Conservation (phyloP, 2,329 filamentous ascomycete species). For the Seiridium cupressi region DNA sequence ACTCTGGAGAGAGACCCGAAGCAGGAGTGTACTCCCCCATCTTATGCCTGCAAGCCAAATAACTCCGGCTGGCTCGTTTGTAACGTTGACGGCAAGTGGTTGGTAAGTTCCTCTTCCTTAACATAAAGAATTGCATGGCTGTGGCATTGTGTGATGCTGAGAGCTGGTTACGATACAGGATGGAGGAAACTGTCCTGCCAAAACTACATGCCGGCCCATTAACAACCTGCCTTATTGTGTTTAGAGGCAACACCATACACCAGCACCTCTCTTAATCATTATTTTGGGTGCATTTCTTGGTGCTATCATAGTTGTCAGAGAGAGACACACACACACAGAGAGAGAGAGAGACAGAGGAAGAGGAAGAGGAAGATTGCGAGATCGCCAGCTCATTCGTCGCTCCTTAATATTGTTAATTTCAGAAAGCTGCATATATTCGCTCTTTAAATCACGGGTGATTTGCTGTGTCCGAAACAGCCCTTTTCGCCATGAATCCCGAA, state of each 20-base stretch:
- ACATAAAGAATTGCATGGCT: not conserved
- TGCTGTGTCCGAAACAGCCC: too few relatives aligned
- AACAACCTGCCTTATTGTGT: conserved; percentile 28
- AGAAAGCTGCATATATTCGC: too few relatives aligned
- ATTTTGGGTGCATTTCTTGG: not conserved
- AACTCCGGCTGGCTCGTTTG: conserved; percentile 27
- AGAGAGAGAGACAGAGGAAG: too few relatives aligned
- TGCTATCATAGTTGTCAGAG: too few relatives aligned
- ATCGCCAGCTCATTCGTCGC: too few relatives aligned
- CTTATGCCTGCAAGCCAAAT: conserved; percentile 25
- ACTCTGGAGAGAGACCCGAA: not conserved
- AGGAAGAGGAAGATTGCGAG: too few relatives aligned
- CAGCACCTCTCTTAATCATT: not conserved
- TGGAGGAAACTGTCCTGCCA: conserved; percentile 20
- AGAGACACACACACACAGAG: too few relatives aligned
- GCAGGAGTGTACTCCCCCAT: conserved; percentile 18
- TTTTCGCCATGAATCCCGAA: too few relatives aligned
- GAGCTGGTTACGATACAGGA: conserved; percentile 14
- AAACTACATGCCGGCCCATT: conserved; percentile 23
- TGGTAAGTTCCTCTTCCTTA: conserved; percentile 16
- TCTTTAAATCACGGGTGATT: too few relatives aligned
- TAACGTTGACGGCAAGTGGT: conserved; percentile 22
- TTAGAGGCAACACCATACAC: conserved; percentile 3
- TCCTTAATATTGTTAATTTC: too few relatives aligned
- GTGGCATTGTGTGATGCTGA: not conserved